phyloP scores from a whole-genome alignment of 495 filamentous ascomycete genomes.

The Neurospora cerealis region DNA sequence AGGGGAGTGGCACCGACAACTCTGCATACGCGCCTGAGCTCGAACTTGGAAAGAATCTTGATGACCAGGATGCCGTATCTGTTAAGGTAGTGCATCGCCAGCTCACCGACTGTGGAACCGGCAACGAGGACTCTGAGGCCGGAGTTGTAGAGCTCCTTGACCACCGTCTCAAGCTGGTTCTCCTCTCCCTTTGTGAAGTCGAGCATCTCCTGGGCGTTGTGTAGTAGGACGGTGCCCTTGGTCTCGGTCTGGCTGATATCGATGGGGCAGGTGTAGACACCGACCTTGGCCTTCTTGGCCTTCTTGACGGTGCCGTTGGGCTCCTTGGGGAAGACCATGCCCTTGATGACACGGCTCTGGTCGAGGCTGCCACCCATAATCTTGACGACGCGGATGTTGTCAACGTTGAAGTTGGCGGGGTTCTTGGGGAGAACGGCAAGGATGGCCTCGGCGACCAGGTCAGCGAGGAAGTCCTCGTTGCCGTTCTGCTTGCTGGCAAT shows the following conservation, averaged over 20 bases:
- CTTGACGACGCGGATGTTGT: constrained; percentile 98
- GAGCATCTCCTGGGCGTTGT: constrained; percentile 97
- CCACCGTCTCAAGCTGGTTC: constrained; percentile 71
- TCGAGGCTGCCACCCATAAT: constrained; percentile 96
- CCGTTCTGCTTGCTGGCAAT: constrained; percentile 95
- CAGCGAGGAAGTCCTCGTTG: constrained; percentile 75
- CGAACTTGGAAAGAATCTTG: constrained; percentile 97
- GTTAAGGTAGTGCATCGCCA: constrained; percentile 96
- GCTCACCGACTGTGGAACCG: constrained; percentile 84
- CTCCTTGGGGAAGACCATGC: constrained; percentile 95
- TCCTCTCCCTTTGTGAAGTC: constrained; percentile 98
- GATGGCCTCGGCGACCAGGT: constrained; percentile 85
- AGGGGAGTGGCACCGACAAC: constrained; percentile 95
- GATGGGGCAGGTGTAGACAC: constrained; percentile 91
- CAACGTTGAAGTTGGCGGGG: constrained; percentile 97
- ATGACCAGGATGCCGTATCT: constrained; percentile 91
- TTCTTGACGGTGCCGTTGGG: constrained; percentile 87
- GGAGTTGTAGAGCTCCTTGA: constrained; percentile 94
- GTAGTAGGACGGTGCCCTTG: constrained; percentile 97
- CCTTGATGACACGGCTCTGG: constrained; percentile 89
- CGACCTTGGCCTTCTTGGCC: constrained; percentile 87
- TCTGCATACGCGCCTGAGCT: constrained; percentile 84
- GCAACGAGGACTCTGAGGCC: constrained; percentile 87
- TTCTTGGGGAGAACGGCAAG: constrained; percentile 94
- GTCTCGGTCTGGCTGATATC: constrained; percentile 96